Evolutionary conservation across 805 yeast species (phyloP), one percentile per base, ranked within the genome.

Genomic region (Metschnikowia dekortorum): DNA sequence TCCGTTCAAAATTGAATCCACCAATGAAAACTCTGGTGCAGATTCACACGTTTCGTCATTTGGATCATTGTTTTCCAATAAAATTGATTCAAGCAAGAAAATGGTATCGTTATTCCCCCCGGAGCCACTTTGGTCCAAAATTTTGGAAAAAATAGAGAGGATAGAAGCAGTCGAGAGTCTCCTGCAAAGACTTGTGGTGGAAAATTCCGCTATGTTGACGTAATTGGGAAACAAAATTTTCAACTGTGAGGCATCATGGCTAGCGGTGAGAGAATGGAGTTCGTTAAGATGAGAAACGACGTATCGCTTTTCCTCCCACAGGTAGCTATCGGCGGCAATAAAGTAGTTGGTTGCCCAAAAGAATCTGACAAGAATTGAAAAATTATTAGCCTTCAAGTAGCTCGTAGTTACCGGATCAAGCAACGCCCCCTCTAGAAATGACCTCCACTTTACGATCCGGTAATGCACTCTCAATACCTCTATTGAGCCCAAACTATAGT

Each of bases 81-180:
- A 61, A 2, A 83, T 72, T 3, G 62, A 62, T 52, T 83, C 85
- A 10, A 84, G 61, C 2, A 78, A 54, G 1, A 57, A 53, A 6
- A 69, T 65, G 0, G 77, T 73, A 45, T 71, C 77, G n/a, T 46
- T 48, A 39, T 65, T 66, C 13, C 56, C 64, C 11, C 61, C 62
- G 0, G 66, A 61, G 39, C 42, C 52, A 33, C 66, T 63, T 6
- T 66, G 55, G 50, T 67, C 66, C 26, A 82, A 70, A 8, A 83
- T 75, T 14, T 70, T 71, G 3, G 88, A 76, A 58, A 87, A 87
- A 10, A 83, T 76, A 0, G 85, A 70, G 40, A 89, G 78, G 0
- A 92, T 87, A 29, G 82, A 80, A 11, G 87, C 73, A 46, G 89
- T 87, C 1, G 91, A 84, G 16, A 83, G 69, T 57, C 89, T 91